Conservation (phyloP, 768 basidiomycete species). For the Tephrocybe sp. region DNA sequence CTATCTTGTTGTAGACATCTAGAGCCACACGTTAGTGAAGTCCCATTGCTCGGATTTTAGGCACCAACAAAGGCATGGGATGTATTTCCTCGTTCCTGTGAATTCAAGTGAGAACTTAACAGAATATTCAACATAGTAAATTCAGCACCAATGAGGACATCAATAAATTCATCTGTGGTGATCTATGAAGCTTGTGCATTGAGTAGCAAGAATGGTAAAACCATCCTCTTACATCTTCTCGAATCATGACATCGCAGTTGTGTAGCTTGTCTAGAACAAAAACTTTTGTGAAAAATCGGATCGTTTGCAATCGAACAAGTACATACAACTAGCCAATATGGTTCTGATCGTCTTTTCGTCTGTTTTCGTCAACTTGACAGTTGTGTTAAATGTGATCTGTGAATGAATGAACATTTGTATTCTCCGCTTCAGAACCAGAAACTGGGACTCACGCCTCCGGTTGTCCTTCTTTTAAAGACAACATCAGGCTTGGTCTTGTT, state of each 20-base stretch:
- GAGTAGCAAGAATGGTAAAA: not conserved
- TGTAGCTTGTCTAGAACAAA: conserved; percentile 69
- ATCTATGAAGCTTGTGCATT: conserved; percentile 49
- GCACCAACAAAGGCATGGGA: conserved; percentile 82
- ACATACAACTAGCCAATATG: conserved; percentile 83
- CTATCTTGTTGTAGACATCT: conserved; percentile 98
- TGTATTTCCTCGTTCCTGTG: conserved; percentile 87
- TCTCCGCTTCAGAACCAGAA: conserved; percentile 1
- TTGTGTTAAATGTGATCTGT: conserved; percentile 88
- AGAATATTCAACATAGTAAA: not conserved
- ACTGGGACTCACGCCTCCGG: conserved; percentile 71
- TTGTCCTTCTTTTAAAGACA: conserved; percentile 90
- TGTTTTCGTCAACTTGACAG: conserved; percentile 91
- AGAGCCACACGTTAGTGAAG: not conserved
- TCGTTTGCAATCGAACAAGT: not conserved
- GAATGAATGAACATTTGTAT: conserved; percentile 7
- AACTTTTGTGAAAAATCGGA: no score
- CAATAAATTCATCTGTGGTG: conserved; percentile 94
- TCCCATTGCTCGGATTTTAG: not conserved
- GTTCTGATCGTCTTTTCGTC: conserved; percentile 94
- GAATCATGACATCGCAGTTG: conserved; percentile 97
- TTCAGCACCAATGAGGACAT: conserved; percentile 83
- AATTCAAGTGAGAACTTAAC: not conserved
- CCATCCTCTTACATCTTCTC: conserved; percentile 74
- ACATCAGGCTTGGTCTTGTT: conserved; percentile 92